Evolutionary conservation across 2,329 filamentous ascomycete species (phyloP), one percentile per base, ranked within the genome.

Genomic region (Exophiala alcalophila): DNA sequence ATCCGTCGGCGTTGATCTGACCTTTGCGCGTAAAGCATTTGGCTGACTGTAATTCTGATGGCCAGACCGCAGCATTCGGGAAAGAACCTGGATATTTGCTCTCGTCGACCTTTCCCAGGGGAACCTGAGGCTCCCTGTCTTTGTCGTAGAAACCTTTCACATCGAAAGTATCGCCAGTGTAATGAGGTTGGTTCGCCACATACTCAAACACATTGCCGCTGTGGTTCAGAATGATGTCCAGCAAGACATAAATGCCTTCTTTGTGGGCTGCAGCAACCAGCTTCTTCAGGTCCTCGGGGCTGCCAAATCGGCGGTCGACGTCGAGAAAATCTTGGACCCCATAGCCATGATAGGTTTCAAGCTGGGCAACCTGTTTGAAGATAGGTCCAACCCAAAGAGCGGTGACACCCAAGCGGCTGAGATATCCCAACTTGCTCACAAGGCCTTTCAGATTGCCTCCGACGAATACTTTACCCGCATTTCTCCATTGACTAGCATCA

Each of bases 161-260:
- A 20, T 39, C 34, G 20, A 35, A 45, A 6, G 34, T 39, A 11
- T 45, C 34, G 19, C 42, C 42, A 3, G 20, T 40, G 25, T 40
- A 45, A 18, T 45, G 34, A 9, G 35, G 36, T 11, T 40, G 32
- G 27, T 31, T 20, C 7, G 42, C 42, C 4, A 31, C 26, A 12
- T 44, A 44, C 23, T 44, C 31, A 31, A 44, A 44, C 10, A 44
- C 40, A 14, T 44, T 37, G 18, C 40, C 40, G 16, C 35, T 34
- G 19, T 45, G 42, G 19, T 45, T 45, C 19, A 45, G 36, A 14
- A 45, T 45, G 28, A 45, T 40, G 42, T 45, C 42, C 11, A 45
- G 34, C 16, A 45, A 12, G 16, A 45, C 42, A 20, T 40, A 40
- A 29, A 45, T 45, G 16, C 25, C 30, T 21, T 45, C 14, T 28